These are phyloP conservation scores for Ogataea kodamae DNA, from an alignment of 805 yeast species.

Conservation along the genomic window DNA sequence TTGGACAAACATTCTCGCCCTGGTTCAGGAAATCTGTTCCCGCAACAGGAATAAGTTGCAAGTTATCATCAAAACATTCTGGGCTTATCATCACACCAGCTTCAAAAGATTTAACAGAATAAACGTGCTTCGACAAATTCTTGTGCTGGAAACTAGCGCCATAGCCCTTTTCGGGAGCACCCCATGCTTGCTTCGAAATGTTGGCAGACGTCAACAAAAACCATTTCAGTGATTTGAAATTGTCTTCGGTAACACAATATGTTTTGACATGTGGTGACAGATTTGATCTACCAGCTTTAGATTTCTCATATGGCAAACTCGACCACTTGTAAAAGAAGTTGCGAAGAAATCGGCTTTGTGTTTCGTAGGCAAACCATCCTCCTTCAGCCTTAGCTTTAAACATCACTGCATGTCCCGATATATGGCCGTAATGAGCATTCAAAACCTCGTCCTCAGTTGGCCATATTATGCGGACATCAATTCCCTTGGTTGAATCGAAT, in stretches of 20 bases:
- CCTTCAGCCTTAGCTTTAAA: constrained; percentile 16
- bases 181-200: constrained; percentile 81
- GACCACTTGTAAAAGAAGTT: constrained; percentile 48
- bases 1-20: constrained; percentile 28
- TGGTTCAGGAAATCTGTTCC: constrained; percentile 32
- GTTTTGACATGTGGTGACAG: constrained; percentile 62
- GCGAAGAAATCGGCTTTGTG: constrained; percentile 41
- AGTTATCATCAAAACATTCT: constrained; percentile 14
- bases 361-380: constrained; percentile 21
- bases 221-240: constrained; percentile 58
- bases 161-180: constrained; percentile 36
- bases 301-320: constrained; percentile 27
- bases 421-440: constrained; percentile 15
- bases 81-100: constrained; percentile 49
- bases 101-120: constrained; percentile 44
- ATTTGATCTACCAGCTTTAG: constrained; percentile 25
- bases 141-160: constrained; percentile 15
- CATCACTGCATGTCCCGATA: constrained; percentile 32
- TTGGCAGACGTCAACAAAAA: constrained; percentile 71
- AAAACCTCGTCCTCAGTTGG: constrained; percentile 32
- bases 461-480: constrained; percentile 32
- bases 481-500: constrained; percentile 10
- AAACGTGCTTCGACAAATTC: constrained; percentile 24
- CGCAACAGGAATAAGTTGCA: constrained; percentile 41
- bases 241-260: constrained; percentile 51